phyloP scores from a whole-genome alignment of 2,329 filamentous ascomycete genomes.

The Incumbomyces lentus region DNA sequence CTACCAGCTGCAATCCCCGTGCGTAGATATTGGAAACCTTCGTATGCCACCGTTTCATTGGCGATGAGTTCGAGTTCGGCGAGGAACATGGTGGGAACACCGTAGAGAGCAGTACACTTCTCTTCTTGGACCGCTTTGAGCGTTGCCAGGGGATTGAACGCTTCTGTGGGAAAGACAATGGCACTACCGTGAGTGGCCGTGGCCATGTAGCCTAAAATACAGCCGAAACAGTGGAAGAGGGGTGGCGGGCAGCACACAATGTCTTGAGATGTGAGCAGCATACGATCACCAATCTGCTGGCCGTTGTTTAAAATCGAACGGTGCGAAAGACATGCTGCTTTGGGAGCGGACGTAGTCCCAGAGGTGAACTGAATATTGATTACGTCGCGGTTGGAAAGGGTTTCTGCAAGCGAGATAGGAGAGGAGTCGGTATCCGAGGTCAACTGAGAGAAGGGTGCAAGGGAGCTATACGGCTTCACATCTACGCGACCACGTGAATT shows the following conservation, averaged over 20 bases:
- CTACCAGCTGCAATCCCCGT: constrained; percentile 91
- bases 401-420: constrained; percentile 35
- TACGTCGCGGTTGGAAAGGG: constrained; percentile 45
- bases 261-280: constrained; percentile 67
- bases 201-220: constrained; percentile 89
- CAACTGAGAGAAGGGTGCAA: constrained; percentile 40
- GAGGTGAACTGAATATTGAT: constrained; percentile 97
- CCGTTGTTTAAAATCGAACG: constrained; percentile 88
- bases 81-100: constrained; percentile 91
- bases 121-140: constrained; percentile 55
- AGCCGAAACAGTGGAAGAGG: constrained; percentile 67
- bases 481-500: constrained; percentile 55
- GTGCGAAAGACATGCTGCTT: constrained; percentile 83
- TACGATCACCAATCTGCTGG: constrained; percentile 68
- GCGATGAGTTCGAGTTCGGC: constrained; percentile 71
- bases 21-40: constrained; percentile 55
- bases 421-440: constrained; percentile 32
- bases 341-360: constrained; percentile 83
- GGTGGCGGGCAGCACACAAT: constrained; percentile 55
- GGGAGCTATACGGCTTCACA: constrained; percentile 30
- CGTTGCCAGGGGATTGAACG: constrained; percentile 69
- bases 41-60: constrained; percentile 33
- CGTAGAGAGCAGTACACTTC: constrained; percentile 62
- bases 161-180: constrained; percentile 76
- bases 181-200: constrained; percentile 71